Base-by-base conservation (phyloP, 176 grass and related monocot species). In the Stipa capillata region DNA sequence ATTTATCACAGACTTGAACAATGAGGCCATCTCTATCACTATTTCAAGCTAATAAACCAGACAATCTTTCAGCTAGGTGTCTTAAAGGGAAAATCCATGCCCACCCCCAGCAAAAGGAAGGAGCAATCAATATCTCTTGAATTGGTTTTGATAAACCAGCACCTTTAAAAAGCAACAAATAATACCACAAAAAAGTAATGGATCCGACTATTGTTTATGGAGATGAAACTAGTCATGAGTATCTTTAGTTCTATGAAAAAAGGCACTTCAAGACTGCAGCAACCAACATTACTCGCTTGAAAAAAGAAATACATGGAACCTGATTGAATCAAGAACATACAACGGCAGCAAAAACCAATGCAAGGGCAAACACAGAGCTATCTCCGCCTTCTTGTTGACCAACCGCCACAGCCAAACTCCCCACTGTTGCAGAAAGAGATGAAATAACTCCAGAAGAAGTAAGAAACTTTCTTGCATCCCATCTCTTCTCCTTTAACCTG, bases 401-500 rank as follows among this genome's bases (percentile, higher is more conserved):
- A 69, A 95, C 73, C 45, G 97, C 90, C 35, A 89, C 83, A 2
- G 90, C 90, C 25, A 95, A 77, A 61, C 90, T 85, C 37, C 64
- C 89, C 35, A 99, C 92, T 0, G 97, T 93, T 3, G 97, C 92
- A 39, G 92, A 95, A 69, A 94, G 88, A 51, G 97, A 99, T 47
- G 97, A 99, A 83, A 94, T 87, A 77, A 99, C 79, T 65, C 97
- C 97, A 66, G 92, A 86, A 51, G 92, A 99, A 14, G 56, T 91
- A 44, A 95, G 78, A 60, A 99, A 96, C 72, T 91, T 93, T 74
- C 78, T 95, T 48, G 92, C 87, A 93, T 99, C 97, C 90, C 85
- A 93, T 75, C 56, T 89, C 86, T 93, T 99, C 92, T 99, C 97
- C 77, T 99, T 99, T 78, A 93, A 91, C 97, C 97, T 99, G 97